phyloP scores from a whole-genome alignment of 2,329 filamentous ascomycete species.

The Xylaria polymorpha region DNA sequence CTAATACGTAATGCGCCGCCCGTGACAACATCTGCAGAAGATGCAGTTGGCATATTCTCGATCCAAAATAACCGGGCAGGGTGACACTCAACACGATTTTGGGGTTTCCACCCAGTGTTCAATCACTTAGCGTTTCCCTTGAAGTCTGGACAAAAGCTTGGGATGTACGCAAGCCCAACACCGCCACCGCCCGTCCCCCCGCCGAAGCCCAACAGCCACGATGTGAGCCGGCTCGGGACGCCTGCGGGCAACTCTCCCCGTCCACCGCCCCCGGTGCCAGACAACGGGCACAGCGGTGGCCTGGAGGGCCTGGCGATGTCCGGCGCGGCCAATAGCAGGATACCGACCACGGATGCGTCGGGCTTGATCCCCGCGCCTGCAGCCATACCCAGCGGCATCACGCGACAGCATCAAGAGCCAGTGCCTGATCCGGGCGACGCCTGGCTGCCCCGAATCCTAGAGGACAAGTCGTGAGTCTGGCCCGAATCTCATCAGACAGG shows the following conservation, averaged over 20 bases:
- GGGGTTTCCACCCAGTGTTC: neutral
- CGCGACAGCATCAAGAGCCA: slow-evolving; percentile 47
- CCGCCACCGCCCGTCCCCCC: slow-evolving; percentile 75
- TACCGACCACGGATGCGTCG: slow-evolving; percentile 44
- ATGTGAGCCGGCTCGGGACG: slow-evolving; percentile 74
- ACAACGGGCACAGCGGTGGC: slow-evolving; percentile 43
- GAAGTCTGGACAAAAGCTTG: neutral
- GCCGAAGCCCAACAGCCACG: slow-evolving; percentile 77
- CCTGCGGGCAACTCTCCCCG: slow-evolving; percentile 63
- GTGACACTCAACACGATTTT: neutral
- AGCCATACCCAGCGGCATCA: slow-evolving; percentile 13
- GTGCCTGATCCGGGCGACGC: slow-evolving; percentile 72
- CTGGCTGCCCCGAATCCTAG: slow-evolving; percentile 81
- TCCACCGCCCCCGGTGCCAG: slow-evolving; percentile 55
- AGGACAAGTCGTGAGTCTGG: slow-evolving; percentile 79
- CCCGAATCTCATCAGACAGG: slow-evolving; percentile 28
- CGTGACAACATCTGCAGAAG: neutral
- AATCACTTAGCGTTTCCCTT: neutral
- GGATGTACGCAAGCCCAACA: slow-evolving; percentile 55
- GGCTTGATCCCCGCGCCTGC: slow-evolving; percentile 48
- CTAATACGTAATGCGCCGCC: neutral
- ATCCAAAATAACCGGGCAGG: neutral
- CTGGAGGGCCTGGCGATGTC: slow-evolving; percentile 30
- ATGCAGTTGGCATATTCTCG: neutral
- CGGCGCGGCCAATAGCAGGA: slow-evolving; percentile 41